A percentile compares a stretch with the other conserved stretches of the same genome.
These are phyloP conservation scores for Plasmodium fragile DNA, from an alignment of 169 alveolate genomes.

Conservation along the genomic window DNA sequence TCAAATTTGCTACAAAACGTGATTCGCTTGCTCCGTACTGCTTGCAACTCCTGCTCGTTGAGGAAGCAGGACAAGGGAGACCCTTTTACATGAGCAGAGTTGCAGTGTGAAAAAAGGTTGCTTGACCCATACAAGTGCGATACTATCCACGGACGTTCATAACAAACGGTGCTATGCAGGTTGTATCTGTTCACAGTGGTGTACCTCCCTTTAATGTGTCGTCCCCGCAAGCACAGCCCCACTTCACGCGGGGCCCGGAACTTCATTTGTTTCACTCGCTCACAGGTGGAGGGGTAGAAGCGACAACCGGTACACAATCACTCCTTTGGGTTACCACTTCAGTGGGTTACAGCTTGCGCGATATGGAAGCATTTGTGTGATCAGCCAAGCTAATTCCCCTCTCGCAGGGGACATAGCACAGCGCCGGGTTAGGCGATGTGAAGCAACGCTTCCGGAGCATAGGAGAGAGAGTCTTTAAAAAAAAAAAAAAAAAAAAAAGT, in stretches of 20 bases:
- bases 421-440: no score
- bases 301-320: not conserved
- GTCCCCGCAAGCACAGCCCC: not conserved
- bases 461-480: not conserved
- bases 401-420: not conserved
- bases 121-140: not conserved
- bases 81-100: not conserved
- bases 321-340: not conserved
- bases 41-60: slow-evolving; percentile 5
- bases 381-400: not conserved
- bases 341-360: not conserved
- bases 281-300: not conserved
- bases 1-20: slow-evolving; percentile 12
- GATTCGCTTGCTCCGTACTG: slow-evolving; percentile 1
- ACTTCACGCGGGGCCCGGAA: not conserved
- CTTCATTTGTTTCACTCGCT: not conserved
- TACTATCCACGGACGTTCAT: not conserved
- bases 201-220: not conserved
- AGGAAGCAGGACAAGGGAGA: not conserved
- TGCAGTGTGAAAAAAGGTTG: not conserved
- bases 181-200: not conserved
- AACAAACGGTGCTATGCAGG: not conserved
- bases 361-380: not conserved
- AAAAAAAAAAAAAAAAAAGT: not conserved
- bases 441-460: not conserved